Base-by-base conservation (phyloP, 768 basidiomycete species). In the Pulveroboletus sp. region DNA sequence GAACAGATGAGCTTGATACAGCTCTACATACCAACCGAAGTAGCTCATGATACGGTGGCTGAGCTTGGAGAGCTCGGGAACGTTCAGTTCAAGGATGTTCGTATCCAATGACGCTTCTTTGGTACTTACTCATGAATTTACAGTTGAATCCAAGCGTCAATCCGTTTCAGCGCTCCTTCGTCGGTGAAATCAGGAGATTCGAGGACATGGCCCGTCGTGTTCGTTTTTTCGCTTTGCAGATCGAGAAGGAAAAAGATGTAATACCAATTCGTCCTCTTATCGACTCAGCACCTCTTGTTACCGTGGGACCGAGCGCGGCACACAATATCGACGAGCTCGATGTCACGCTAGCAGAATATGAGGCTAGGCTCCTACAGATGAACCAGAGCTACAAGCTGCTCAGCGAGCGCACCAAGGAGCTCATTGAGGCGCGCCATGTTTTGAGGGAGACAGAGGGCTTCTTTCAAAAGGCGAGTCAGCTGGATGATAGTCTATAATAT, bases 1-100 rank as follows among this genome's bases (percentile, higher is more conserved):
- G 94, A 96, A 74, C 80, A 84, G 76, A 97, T 97, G 94, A 95
- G 93, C 77, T 76, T 94, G 73, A 89, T 95, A 56, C 93, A 97
- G 77, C 84, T 99, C 62, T 94, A 93, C 66, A 88, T 97, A 59
- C 96, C 95, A 39, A 87, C 89, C 35, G 96, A 99, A 77, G 92
- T 95, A 54, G 92, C 94, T 27, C 96, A 99, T 69, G 93, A 97
- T 65, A 91, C 95, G 41, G 91, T 97, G 53, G 84, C 88, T 46
- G 93, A 95, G 67, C 82, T 99, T 15, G 96, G 92, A 58, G 93
- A 96, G 69, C 82, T 97, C 39, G 93, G 94, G 40, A 80, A 95
- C 69, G 88, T 98, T 26, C 93, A 98, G 67, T 96, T 98, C 73
- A 95, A 94, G 73, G 96, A 99, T 71, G 93, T 94, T 59, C 59